Percentiles rank a stretch among this genome's conserved stretches.
Evolutionary conservation across 2,329 filamentous ascomycete genomes (phyloP).

Genomic region (Ophiostoma fasciatum): DNA sequence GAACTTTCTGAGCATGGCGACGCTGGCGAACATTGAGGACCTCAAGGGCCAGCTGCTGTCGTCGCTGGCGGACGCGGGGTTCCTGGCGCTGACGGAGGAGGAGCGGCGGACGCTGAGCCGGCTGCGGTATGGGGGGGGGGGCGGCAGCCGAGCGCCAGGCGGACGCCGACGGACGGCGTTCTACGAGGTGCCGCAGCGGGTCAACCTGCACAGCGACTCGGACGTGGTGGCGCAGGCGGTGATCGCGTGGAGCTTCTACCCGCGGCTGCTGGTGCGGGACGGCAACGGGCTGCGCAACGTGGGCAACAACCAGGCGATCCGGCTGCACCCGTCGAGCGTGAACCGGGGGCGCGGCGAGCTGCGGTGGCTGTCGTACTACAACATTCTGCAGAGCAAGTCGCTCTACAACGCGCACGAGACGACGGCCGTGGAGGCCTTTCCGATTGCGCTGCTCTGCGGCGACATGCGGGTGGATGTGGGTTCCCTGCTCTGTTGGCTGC

Average conservation of each 20-base stretch:
- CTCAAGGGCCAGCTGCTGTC: conserved; percentile 83
- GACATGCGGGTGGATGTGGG: conserved; percentile 74
- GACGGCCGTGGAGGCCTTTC: conserved; percentile 64
- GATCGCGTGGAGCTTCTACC: conserved; percentile 90
- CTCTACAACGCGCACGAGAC: conserved; percentile 87
- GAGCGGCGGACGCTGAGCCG: conserved; percentile 57
- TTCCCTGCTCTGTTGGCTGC: conserved; percentile 1
- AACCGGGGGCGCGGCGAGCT: conserved; percentile 58
- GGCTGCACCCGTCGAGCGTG: conserved; percentile 74
- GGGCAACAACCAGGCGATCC: conserved; percentile 82
- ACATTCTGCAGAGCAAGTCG: conserved; percentile 89
- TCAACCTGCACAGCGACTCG: conserved; percentile 64
- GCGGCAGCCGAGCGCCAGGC: conserved; percentile 47
- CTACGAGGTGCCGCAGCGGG: conserved; percentile 64
- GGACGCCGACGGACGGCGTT: conserved; percentile 53
- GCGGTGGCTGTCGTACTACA: conserved; percentile 85
- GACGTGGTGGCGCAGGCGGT: conserved; percentile 68
- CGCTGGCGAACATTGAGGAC: conserved; percentile 83
- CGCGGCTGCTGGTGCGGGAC: conserved; percentile 75
- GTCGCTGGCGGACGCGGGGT: conserved; percentile 71
- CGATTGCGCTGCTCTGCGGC: conserved; percentile 71
- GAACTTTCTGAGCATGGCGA: conserved; percentile 84
- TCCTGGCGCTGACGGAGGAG: conserved; percentile 58
- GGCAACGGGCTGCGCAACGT: conserved; percentile 78
- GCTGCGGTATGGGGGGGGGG: conserved; percentile 44